These are phyloP conservation scores for Comarum palustre DNA, from an alignment of 306 rosid genomes.

Conservation along the genomic window DNA sequence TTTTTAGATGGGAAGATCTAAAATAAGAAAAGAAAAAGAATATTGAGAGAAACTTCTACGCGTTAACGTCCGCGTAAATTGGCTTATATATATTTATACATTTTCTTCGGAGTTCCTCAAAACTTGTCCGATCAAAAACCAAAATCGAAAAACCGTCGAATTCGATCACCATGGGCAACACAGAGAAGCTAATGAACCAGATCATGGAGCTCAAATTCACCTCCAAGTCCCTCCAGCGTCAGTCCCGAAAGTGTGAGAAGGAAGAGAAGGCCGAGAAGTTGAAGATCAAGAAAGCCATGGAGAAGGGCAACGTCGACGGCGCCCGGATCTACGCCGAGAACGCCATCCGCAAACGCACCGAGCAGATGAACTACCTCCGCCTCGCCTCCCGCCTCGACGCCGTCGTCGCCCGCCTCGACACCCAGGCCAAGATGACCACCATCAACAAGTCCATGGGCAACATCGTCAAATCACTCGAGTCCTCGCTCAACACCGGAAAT, in stretches of 20 bases:
- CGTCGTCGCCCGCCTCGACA: slow-evolving; percentile 90
- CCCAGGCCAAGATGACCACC: slow-evolving; percentile 93
- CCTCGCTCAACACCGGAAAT: slow-evolving; percentile 65
- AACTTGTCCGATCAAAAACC: background rate
- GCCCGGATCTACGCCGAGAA: slow-evolving; percentile 96
- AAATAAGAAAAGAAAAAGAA: too few species aligned
- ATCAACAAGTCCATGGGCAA: slow-evolving; percentile 84
- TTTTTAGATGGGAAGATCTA: too few species aligned
- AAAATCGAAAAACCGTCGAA: background rate
- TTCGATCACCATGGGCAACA: slow-evolving; percentile 64
- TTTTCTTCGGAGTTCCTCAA: too few species aligned
- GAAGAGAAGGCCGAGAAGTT: slow-evolving; percentile 90
- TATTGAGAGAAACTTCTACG: background rate
- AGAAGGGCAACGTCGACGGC: slow-evolving; percentile 90
- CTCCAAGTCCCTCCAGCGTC: slow-evolving; percentile 86
- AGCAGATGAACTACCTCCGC: slow-evolving; percentile 97
- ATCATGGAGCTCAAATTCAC: slow-evolving; percentile 96
- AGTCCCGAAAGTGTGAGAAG: slow-evolving; percentile 80
- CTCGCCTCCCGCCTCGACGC: slow-evolving; percentile 88
- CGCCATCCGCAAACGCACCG: slow-evolving; percentile 83
- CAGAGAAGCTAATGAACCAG: slow-evolving; percentile 87
- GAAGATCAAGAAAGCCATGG: slow-evolving; percentile 92
- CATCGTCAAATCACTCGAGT: slow-evolving; percentile 87
- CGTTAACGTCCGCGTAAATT: background rate
- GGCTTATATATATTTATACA: background rate